These are phyloP conservation scores for Dillenia suffruticosa DNA, from an alignment of 164 flowering plant genomes.

Conservation along the genomic window DNA sequence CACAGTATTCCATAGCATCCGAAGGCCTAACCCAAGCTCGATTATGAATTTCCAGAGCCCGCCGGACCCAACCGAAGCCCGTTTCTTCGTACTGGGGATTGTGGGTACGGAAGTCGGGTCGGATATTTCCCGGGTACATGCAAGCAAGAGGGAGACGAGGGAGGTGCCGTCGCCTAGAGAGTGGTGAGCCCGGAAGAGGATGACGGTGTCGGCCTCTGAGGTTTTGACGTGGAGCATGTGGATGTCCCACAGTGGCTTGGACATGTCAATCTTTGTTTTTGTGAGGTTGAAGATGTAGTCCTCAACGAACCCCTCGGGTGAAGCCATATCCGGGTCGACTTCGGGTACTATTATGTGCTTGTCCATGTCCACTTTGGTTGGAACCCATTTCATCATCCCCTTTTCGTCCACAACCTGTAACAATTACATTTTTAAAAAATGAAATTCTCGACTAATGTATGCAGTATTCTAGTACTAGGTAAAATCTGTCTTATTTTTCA, in stretches of 20 bases:
- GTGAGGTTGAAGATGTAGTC: conserved; percentile 40
- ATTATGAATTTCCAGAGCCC: conserved; percentile 6
- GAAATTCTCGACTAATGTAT: too few relatives aligned
- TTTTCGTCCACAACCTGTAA: conserved; percentile 32
- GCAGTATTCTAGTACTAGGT: too few relatives aligned
- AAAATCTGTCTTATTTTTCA: too few relatives aligned
- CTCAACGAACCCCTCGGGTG: conserved; percentile 44
- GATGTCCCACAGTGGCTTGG: conserved; percentile 67
- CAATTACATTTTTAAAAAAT: conserved; percentile 20
- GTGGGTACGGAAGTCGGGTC: conserved; percentile 48
- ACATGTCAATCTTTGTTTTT: conserved; percentile 32
- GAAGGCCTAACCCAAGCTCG: conserved; percentile 19
- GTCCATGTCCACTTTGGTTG: conserved; percentile 35
- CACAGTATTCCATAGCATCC: conserved; percentile 33
- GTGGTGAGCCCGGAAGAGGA: conserved; percentile 52
- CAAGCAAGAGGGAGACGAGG: conserved; percentile 49
- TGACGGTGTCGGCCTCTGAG: conserved; percentile 36
- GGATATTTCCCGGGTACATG: conserved; percentile 39
- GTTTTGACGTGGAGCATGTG: conserved; percentile 56
- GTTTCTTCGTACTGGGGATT: conserved; percentile 24
- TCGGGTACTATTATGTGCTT: conserved; percentile 41
- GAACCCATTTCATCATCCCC: conserved; percentile 36
- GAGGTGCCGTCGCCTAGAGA: conserved; percentile 75
- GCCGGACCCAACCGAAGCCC: not conserved
- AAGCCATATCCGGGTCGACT: conserved; percentile 20